A percentile compares a stretch with the other conserved stretches of the same genome.
phyloP scores from a whole-genome alignment of 371 early-diverging fungal species.

The Mortierella sp. region DNA sequence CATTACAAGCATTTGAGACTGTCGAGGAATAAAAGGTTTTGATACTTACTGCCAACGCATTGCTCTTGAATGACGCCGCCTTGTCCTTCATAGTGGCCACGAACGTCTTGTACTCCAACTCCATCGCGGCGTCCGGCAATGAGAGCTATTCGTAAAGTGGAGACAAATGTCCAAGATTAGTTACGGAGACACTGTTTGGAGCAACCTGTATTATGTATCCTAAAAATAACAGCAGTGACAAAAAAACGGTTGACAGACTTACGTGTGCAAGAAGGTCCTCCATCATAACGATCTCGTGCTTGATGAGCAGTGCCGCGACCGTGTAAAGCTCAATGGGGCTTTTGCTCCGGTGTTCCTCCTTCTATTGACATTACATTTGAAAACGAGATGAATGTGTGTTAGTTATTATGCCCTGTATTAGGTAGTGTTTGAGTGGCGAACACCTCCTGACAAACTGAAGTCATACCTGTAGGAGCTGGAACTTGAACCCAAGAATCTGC shows the following conservation, averaged over 20 bases:
- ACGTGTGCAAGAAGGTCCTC: conserved; percentile 82
- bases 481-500: conserved; percentile 91
- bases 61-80: conserved; percentile 33
- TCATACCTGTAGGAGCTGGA: conserved; percentile 72
- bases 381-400: no score
- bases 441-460: not conserved
- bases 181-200: no score
- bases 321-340: conserved; percentile 57
- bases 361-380: conserved; percentile 10
- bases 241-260: not conserved
- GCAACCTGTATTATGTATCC: no score
- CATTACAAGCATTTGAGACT: not conserved
- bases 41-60: conserved; percentile 34
- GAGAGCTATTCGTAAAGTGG: conserved; percentile 57
- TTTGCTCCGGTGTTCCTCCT: conserved; percentile 42
- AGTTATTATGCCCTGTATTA: no score
- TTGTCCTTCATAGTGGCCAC: conserved; percentile 49
- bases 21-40: no score
- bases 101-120: conserved; percentile 62
- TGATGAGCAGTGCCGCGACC: conserved; percentile 78
- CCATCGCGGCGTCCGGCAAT: conserved; percentile 71
- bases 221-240: not conserved
- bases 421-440: not conserved
- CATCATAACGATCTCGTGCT: conserved; percentile 74
- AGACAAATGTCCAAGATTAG: not conserved